Evolutionary conservation across 495 filamentous ascomycete species (phyloP), one percentile per base, ranked within the genome.

Genomic region (Staphylotrichum tortipilum): DNA sequence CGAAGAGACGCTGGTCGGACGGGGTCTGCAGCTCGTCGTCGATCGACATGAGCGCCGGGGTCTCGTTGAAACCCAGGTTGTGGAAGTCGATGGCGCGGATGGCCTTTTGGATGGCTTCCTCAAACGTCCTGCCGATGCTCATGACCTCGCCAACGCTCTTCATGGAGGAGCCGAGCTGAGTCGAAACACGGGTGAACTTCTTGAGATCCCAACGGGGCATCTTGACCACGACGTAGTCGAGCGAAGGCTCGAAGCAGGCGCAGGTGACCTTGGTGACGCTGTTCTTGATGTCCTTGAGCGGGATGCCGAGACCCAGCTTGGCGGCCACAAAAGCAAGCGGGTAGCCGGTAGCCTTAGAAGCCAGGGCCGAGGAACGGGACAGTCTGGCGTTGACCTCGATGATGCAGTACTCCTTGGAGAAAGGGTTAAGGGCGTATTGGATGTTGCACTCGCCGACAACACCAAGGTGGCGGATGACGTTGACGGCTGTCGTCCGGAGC

Each of bases 81-180:
- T 90, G 81, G 73, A 84, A 90, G 66, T 98, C 92, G 48, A 97
- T 88, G 19, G 88, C 83, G 26, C 92, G 81, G 58, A 98, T 98
- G 21, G 92, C 92, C 65, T 98, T 98, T 63, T 98, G 92, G 30
- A 98, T 95, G 12, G 92, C 92, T 69, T 98, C 92, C 68, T 98
- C 92, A 50, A 98, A 98, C 0, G 88, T 94, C 54, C 92, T 75
- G 49, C 92, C 92, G 60, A 98, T 96, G 59, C 85, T 89, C 92
- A 98, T 97, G 48, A 98, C 92, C 65, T 98, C 92, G 59, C 92
- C 92, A 37, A 98, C 89, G 76, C 88, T 94, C 85, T 98, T 98
- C 92, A 98, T 98, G 12, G 92, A 96, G 7, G 92, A 97, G 29
- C 86, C 88, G 7, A 98, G 82, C 68, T 89, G 81, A 3, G 89